Conservation (phyloP, 768 basidiomycete genomes). For the Gymnopilus junonius region DNA sequence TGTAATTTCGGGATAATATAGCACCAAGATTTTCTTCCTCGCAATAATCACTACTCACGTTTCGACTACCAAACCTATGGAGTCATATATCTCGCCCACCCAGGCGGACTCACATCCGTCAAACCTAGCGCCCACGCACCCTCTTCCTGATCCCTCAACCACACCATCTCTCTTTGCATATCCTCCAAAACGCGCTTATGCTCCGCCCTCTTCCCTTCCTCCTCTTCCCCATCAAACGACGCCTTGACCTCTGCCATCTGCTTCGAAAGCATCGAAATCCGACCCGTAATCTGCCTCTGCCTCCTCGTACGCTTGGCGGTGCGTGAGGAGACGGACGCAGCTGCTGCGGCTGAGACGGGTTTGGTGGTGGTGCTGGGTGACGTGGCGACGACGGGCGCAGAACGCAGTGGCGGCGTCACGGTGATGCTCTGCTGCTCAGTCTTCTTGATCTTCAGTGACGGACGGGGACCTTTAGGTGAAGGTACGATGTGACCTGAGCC, state of each 20-base stretch:
- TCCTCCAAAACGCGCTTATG: conserved; percentile 20
- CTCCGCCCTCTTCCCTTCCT: neutral
- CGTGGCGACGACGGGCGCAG: neutral
- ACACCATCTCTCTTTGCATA: conserved; percentile 27
- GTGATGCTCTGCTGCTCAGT: neutral
- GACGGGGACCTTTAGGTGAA: conserved; percentile 15
- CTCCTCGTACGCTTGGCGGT: conserved; percentile 14
- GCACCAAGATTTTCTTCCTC: too few species aligned
- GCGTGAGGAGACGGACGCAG: neutral
- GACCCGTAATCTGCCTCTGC: conserved; percentile 15
- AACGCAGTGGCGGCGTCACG: neutral
- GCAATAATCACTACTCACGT: too few species aligned
- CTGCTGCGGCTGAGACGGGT: neutral
- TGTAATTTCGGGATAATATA: too few species aligned
- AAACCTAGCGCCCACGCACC: conserved; percentile 23
- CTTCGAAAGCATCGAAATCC: conserved; percentile 18
- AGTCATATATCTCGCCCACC: conserved; percentile 23
- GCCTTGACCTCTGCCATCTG: conserved; percentile 21
- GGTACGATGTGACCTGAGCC: conserved; percentile 18
- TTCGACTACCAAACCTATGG: too few species aligned
- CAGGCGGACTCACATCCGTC: conserved; percentile 25
- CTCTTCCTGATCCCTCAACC: conserved; percentile 25
- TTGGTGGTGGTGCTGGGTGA: neutral
- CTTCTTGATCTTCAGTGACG: conserved; percentile 6
- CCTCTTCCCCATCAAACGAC: conserved; percentile 8